These are phyloP conservation scores for Tuctoria greenei DNA, from an alignment of 176 grass and related monocot species.

Conservation along the genomic window DNA sequence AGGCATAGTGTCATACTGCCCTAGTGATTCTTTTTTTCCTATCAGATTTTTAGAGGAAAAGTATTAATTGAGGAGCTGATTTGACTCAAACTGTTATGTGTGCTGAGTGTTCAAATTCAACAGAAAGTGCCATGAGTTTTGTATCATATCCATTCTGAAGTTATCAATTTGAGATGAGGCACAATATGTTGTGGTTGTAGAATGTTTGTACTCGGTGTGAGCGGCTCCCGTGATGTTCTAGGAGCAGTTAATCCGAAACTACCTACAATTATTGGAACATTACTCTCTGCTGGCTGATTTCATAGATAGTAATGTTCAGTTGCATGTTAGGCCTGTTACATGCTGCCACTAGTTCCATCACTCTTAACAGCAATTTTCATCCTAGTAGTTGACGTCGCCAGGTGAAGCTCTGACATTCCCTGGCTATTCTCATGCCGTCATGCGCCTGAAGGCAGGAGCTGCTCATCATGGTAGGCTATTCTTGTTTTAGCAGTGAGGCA, in stretches of 20 bases:
- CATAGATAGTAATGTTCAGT: too few relatives aligned
- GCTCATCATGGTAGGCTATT: too few relatives aligned
- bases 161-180: constrained; percentile 2
- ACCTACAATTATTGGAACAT: background rate
- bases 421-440: too few relatives aligned
- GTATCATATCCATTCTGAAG: constrained; percentile 20
- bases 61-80: constrained; percentile 17
- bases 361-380: too few relatives aligned
- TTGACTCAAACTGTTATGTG: background rate
- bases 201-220: background rate
- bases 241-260: background rate
- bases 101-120: background rate
- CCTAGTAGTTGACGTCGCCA: too few relatives aligned
- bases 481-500: too few relatives aligned
- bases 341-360: too few relatives aligned
- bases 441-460: too few relatives aligned
- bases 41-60: constrained; percentile 42
- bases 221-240: background rate
- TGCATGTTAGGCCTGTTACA: too few relatives aligned
- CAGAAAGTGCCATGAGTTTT: background rate
- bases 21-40: constrained; percentile 37
- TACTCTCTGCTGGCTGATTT: background rate
- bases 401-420: too few relatives aligned
- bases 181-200: background rate
- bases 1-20: constrained; percentile 32